Evolutionary conservation across 1,139 yeast genomes (phyloP).

Genomic region (Taphrina communis): DNA sequence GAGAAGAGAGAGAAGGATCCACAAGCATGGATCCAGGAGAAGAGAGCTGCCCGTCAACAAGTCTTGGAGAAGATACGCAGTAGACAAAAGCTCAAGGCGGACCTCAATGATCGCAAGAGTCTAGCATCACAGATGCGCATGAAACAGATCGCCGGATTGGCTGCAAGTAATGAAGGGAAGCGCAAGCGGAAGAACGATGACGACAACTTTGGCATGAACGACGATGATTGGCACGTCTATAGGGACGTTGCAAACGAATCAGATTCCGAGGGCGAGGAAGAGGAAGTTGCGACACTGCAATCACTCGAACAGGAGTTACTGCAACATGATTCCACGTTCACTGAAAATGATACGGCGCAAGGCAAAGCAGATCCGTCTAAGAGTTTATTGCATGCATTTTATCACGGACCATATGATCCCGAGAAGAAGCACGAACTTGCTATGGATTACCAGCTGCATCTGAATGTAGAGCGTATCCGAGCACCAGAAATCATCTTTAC

Average conservation of each 20-base stretch:
- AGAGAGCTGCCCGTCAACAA: constrained; percentile 65
- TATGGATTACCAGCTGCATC: constrained; percentile 83
- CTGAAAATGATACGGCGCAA: constrained; percentile 78
- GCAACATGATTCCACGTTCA: constrained; percentile 81
- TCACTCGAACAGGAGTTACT: constrained; percentile 75
- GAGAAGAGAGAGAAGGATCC: constrained; percentile 80
- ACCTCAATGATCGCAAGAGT: constrained; percentile 85
- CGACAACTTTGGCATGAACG: constrained; percentile 94
- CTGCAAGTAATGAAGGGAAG: constrained; percentile 64
- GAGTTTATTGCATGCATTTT: constrained; percentile 76
- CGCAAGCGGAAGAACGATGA: constrained; percentile 70
- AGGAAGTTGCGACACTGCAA: constrained; percentile 65
- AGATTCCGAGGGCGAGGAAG: constrained; percentile 75
- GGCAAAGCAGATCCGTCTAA: constrained; percentile 85
- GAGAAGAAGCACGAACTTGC: constrained; percentile 58
- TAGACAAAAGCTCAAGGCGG: constrained; percentile 50
- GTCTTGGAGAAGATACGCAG: constrained; percentile 53
- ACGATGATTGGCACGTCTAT: constrained; percentile 93
- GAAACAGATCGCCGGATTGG: constrained; percentile 88
- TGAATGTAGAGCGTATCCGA: constrained; percentile 87
- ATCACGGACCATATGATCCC: constrained; percentile 73
- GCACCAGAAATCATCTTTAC: constrained; percentile 88
- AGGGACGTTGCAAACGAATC: constrained; percentile 78
- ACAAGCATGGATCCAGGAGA: constrained; percentile 76
- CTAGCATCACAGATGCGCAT: constrained; percentile 90